Conservation (phyloP, 2,329 filamentous ascomycete genomes). For the Pseudogymnoascus sp. region DNA sequence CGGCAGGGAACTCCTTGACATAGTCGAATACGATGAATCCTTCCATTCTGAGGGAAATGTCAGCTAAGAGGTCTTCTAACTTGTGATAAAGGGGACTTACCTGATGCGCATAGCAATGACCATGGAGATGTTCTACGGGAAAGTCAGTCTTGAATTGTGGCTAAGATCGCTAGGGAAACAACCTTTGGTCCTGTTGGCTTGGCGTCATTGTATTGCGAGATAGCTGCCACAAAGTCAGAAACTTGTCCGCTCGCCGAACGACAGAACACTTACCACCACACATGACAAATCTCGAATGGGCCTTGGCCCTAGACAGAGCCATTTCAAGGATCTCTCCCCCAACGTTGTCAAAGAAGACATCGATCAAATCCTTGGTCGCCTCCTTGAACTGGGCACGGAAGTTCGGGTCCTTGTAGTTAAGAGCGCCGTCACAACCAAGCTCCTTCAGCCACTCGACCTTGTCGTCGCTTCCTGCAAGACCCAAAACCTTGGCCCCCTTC, state of each 20-base stretch:
- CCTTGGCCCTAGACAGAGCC: conserved; percentile 54
- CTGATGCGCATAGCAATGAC: conserved; percentile 45
- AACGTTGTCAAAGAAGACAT: conserved; percentile 67
- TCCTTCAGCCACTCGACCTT: conserved; percentile 60
- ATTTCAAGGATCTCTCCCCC: conserved; percentile 63
- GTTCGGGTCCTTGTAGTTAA: conserved; percentile 61
- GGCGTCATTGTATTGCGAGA: conserved; percentile 58
- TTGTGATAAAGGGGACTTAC: conserved; percentile 23
- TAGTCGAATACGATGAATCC: conserved; percentile 70
- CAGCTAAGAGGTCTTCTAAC: conserved; percentile 15
- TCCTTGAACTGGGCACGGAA: conserved; percentile 52
- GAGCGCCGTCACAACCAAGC: conserved; percentile 56
- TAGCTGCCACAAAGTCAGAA: conserved; percentile 27
- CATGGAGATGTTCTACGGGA: conserved; percentile 39
- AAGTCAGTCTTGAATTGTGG: neutral
- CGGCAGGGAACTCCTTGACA: conserved; percentile 45
- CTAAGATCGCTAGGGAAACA: neutral
- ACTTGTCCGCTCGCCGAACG: neutral
- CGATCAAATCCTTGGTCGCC: conserved; percentile 51
- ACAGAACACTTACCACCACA: conserved; percentile 40
- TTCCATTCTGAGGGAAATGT: conserved; percentile 43
- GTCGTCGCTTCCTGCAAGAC: conserved; percentile 56
- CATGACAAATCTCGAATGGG: conserved; percentile 57
- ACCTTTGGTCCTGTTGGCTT: conserved; percentile 47
- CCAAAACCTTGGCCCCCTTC: conserved; percentile 52